These are phyloP conservation scores for Coniochaeta hoffmannii DNA, from an alignment of 2,329 filamentous ascomycete genomes.

Conservation along the genomic window DNA sequence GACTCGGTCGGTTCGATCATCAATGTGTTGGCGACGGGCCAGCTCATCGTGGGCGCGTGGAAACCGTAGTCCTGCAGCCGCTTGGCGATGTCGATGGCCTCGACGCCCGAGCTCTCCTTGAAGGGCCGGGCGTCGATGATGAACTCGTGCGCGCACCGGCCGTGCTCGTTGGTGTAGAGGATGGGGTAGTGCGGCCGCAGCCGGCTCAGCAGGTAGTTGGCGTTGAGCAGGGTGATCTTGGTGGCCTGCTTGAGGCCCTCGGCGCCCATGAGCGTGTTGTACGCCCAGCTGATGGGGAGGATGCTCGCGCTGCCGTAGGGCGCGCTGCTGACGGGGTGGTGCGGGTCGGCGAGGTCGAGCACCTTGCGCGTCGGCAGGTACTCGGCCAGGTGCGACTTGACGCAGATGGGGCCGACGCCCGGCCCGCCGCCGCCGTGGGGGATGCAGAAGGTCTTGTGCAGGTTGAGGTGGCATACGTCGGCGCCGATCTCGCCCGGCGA, in stretches of 20 bases:
- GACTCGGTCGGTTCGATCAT: slow-evolving; percentile 98
- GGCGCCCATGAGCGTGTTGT: slow-evolving; percentile 88
- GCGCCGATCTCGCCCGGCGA: slow-evolving; percentile 92
- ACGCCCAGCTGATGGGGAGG: slow-evolving; percentile 88
- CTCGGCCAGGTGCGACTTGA: slow-evolving; percentile 69
- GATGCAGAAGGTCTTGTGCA: slow-evolving; percentile 99
- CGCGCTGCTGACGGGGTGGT: slow-evolving; percentile 71
- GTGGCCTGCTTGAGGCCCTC: slow-evolving; percentile 82
- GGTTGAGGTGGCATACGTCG: slow-evolving; percentile 92
- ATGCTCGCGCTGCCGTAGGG: slow-evolving; percentile 86
- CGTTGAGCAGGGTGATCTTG: slow-evolving; percentile 87
- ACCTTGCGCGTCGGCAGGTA: slow-evolving; percentile 57
- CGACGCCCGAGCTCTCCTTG: slow-evolving; percentile 73
- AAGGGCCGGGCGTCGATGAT: slow-evolving; percentile 86
- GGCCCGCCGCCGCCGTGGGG: slow-evolving; percentile 92
- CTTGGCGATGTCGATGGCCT: slow-evolving; percentile 94
- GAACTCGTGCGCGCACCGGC: slow-evolving; percentile 93
- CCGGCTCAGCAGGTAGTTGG: slow-evolving; percentile 90
- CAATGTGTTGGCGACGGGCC: slow-evolving; percentile 88
- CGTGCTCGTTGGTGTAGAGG: slow-evolving; percentile 84
- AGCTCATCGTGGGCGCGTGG: slow-evolving; percentile 95
- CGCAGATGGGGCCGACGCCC: slow-evolving; percentile 88
- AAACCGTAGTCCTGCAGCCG: slow-evolving; percentile 96
- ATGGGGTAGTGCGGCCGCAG: slow-evolving; percentile 83
- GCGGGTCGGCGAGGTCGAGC: slow-evolving; percentile 32